Percentiles rank a stretch among this genome's conserved stretches.
These are phyloP conservation scores for Endoconidiophora polonica DNA, from an alignment of 2,329 filamentous ascomycete species.

Conservation along the genomic window DNA sequence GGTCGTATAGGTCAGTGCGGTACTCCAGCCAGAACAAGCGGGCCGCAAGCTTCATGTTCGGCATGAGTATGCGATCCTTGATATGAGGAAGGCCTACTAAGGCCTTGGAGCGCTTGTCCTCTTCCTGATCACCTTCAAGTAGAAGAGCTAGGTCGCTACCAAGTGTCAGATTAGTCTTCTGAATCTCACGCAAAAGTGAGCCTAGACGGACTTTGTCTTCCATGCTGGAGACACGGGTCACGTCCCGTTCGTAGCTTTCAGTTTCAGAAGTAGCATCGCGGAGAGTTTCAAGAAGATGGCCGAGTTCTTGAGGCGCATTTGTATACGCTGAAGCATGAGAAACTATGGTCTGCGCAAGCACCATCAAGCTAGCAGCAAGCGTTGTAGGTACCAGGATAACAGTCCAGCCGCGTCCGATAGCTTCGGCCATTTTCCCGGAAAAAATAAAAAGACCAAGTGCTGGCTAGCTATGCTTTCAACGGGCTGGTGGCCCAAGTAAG, in stretches of 20 bases:
- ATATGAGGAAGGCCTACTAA: slow-evolving; percentile 12
- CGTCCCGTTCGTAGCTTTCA: slow-evolving; percentile 45
- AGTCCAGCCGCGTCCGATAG: slow-evolving; percentile 37
- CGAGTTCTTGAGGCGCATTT: slow-evolving; percentile 40
- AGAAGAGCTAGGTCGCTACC: slow-evolving; percentile 38
- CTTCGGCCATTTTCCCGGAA: slow-evolving; percentile 27
- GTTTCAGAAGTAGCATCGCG: slow-evolving; percentile 48
- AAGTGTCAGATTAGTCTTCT: slow-evolving; percentile 23
- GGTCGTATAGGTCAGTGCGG: slow-evolving; percentile 37
- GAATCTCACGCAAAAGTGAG: slow-evolving; percentile 43
- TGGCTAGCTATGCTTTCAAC: no score
- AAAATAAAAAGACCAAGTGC: neutral
- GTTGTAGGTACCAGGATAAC: slow-evolving; percentile 41
- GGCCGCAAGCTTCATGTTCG: slow-evolving; percentile 29
- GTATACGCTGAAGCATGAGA: slow-evolving; percentile 39
- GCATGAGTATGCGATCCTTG: slow-evolving; percentile 11
- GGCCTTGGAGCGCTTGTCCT: slow-evolving; percentile 24
- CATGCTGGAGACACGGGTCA: slow-evolving; percentile 38
- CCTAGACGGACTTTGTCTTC: slow-evolving; percentile 46
- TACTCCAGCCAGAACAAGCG: slow-evolving; percentile 42
- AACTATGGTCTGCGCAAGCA: slow-evolving; percentile 34
- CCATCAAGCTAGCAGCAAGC: slow-evolving; percentile 36
- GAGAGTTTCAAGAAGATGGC: slow-evolving; percentile 40
- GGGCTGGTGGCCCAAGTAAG: no score
- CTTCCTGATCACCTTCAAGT: slow-evolving; percentile 16